A percentile compares a stretch with the other conserved stretches of the same genome.
These are phyloP conservation scores for Penicillium odoratum DNA, from an alignment of 495 filamentous ascomycete genomes.

Conservation along the genomic window DNA sequence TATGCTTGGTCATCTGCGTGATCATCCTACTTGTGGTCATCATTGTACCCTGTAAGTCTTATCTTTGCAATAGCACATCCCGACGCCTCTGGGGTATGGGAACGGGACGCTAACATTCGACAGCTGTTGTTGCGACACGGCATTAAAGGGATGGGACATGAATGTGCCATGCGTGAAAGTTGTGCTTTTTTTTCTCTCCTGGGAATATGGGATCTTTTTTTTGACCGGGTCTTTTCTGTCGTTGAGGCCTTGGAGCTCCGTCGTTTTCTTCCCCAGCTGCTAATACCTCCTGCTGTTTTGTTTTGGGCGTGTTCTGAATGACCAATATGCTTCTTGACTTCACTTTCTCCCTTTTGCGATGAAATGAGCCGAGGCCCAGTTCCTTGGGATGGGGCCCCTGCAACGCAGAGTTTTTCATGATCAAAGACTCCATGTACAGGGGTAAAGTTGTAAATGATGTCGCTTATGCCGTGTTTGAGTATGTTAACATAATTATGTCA, in stretches of 20 bases:
- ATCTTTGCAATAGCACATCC: background rate
- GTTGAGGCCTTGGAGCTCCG: slow-evolving; percentile 32
- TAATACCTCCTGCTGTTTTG: slow-evolving; percentile 47
- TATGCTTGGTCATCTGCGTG: slow-evolving; percentile 87
- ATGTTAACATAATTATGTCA: slow-evolving; percentile 27
- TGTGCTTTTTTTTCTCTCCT: slow-evolving; percentile 30
- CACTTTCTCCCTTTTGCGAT: slow-evolving; percentile 26
- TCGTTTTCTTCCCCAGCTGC: slow-evolving; percentile 40
- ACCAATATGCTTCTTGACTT: slow-evolving; percentile 38
- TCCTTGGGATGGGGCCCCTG: slow-evolving; percentile 13
- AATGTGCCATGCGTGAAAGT: slow-evolving; percentile 21
- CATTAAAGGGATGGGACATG: slow-evolving; percentile 25
- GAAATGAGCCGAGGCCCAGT: slow-evolving; percentile 27
- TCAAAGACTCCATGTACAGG: slow-evolving; percentile 1
- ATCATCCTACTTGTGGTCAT: slow-evolving; percentile 88
- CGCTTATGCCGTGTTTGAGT: slow-evolving; percentile 42
- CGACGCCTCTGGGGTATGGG: background rate
- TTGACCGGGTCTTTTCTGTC: slow-evolving; percentile 33
- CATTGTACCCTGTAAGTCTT: slow-evolving; percentile 77
- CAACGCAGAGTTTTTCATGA: background rate
- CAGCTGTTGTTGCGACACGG: slow-evolving; percentile 30
- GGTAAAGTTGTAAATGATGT: slow-evolving; percentile 52
- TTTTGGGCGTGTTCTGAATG: slow-evolving; percentile 46
- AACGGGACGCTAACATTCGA: slow-evolving; percentile 10
- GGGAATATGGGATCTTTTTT: slow-evolving; percentile 33